These are phyloP conservation scores for Fusarium bactridioides DNA, from an alignment of 2,329 filamentous ascomycete species.

Conservation along the genomic window DNA sequence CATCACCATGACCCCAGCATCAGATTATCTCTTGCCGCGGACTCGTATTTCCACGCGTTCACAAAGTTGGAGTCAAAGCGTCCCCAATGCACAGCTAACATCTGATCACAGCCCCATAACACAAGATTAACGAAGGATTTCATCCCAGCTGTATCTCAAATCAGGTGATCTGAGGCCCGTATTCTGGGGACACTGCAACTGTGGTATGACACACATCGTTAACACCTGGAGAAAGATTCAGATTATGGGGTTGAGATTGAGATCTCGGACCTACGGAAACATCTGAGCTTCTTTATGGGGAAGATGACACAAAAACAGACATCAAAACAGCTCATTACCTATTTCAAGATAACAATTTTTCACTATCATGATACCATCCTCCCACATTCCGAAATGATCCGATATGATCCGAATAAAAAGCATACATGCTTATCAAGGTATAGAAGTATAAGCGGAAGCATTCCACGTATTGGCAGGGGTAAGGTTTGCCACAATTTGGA, in stretches of 20 bases:
- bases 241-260: neutral
- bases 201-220: constrained; percentile 13
- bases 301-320: neutral
- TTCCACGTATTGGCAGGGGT: neutral
- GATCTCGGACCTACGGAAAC: neutral
- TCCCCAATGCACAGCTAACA: neutral
- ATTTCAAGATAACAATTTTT: neutral
- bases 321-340: neutral
- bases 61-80: neutral
- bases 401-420: constrained; percentile 19
- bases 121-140: constrained; percentile 27
- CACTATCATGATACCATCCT: neutral
- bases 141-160: constrained; percentile 9
- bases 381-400: constrained; percentile 21
- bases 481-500: constrained; percentile 1
- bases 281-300: neutral
- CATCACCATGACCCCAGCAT: neutral
- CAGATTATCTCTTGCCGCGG: neutral
- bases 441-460: neutral
- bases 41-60: neutral
- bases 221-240: neutral
- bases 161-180: neutral
- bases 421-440: neutral
- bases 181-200: neutral
- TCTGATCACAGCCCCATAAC: constrained; percentile 8